Percentiles rank a stretch among this genome's conserved stretches.
Conservation (phyloP, 2,329 filamentous ascomycete genomes). For the Calonectria montana region DNA sequence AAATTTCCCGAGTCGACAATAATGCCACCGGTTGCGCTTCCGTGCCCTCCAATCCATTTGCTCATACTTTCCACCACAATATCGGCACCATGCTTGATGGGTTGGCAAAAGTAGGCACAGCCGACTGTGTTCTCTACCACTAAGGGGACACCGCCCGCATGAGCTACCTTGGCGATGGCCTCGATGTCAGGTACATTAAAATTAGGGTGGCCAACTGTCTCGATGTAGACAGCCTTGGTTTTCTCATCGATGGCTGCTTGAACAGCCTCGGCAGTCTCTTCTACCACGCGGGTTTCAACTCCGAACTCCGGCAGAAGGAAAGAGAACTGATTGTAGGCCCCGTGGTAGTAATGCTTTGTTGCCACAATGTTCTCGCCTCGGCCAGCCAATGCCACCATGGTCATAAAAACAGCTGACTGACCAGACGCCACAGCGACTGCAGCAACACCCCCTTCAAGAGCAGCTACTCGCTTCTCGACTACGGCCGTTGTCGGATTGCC, state of each 20-base stretch:
- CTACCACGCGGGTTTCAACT: conserved; percentile 86
- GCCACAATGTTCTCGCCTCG: conserved; percentile 92
- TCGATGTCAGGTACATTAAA: conserved; percentile 96
- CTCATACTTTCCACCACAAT: conserved; percentile 93
- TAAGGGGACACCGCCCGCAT: conserved; percentile 71
- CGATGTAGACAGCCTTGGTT: conserved; percentile 90
- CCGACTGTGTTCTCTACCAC: conserved; percentile 84
- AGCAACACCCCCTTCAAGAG: neutral
- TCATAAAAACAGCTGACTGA: conserved; percentile 91
- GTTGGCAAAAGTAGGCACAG: conserved; percentile 84
- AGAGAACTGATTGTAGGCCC: conserved; percentile 96
- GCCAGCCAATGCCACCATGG: conserved; percentile 81
- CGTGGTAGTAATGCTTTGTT: conserved; percentile 89
- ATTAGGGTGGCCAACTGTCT: conserved; percentile 90
- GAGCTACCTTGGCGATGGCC: conserved; percentile 82
- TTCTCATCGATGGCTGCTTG: conserved; percentile 85
- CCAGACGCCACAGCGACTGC: conserved; percentile 69
- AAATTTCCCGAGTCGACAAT: conserved; percentile 90
- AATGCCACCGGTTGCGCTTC: conserved; percentile 87
- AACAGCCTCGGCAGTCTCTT: conserved; percentile 81
- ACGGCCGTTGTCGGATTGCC: conserved; percentile 96
- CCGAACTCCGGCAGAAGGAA: conserved; percentile 85
- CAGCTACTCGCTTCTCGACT: conserved; percentile 73
- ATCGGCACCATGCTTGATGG: conserved; percentile 89
- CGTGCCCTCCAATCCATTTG: conserved; percentile 96